Conservation (phyloP, 2,329 filamentous ascomycete genomes). For the Nemania diffusa region DNA sequence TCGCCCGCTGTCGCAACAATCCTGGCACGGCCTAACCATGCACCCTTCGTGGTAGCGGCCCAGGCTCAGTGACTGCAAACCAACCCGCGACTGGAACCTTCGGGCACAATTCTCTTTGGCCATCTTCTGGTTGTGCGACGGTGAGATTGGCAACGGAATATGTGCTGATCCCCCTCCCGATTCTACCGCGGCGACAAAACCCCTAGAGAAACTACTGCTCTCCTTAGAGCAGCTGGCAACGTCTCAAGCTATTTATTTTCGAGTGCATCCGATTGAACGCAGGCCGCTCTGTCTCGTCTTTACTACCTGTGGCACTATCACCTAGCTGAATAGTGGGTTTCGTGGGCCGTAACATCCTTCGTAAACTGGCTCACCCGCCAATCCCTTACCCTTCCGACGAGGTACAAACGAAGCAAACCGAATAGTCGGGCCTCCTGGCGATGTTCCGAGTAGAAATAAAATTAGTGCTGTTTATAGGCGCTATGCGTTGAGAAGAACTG, state of each 20-base stretch:
- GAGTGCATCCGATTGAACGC: conserved; percentile 27
- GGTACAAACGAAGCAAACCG: conserved; percentile 37
- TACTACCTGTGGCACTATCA: conserved; percentile 34
- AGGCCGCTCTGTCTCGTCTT: conserved; percentile 40
- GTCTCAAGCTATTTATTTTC: conserved; percentile 6
- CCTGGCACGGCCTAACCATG: conserved; percentile 40
- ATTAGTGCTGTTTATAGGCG: conserved; percentile 28
- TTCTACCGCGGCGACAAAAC: conserved; percentile 29
- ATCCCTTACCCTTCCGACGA: conserved; percentile 29
- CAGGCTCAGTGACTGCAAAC: conserved; percentile 40
- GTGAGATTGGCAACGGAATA: conserved; percentile 48
- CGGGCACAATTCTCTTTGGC: conserved; percentile 38
- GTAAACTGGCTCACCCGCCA: conserved; percentile 39
- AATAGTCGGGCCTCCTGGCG: conserved; percentile 26
- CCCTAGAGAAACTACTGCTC: conserved; percentile 17
- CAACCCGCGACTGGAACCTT: conserved; percentile 37
- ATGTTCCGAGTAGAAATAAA: conserved; percentile 16
- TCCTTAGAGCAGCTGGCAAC: conserved; percentile 8
- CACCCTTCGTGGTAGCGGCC: conserved; percentile 41
- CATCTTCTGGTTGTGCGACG: conserved; percentile 45
- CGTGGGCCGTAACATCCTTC: conserved; percentile 42
- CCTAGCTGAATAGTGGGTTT: conserved; percentile 38
- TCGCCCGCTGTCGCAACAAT: conserved; percentile 21
- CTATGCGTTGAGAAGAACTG: conserved; percentile 38
- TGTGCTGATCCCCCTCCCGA: conserved; percentile 37